Percentiles rank a stretch among this genome's conserved stretches.
phyloP scores from a whole-genome alignment of 2,329 filamentous ascomycete genomes.

The Capronia americana region DNA sequence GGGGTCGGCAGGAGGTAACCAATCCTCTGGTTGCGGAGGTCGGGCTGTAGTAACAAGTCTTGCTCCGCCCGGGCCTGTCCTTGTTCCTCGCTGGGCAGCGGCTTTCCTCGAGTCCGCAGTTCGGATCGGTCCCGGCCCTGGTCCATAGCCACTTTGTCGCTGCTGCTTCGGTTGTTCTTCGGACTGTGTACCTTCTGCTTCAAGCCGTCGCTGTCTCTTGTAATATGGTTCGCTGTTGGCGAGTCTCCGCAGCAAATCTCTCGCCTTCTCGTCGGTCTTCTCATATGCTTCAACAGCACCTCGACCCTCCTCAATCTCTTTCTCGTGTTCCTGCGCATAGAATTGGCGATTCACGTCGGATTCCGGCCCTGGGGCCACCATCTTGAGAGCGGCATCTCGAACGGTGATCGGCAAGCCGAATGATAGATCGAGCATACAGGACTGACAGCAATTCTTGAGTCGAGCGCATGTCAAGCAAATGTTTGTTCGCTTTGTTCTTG shows the following conservation, averaged over 20 bases:
- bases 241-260: constrained; percentile 81
- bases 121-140: constrained; percentile 66
- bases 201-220: constrained; percentile 80
- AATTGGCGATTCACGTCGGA: constrained; percentile 96
- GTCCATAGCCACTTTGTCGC: constrained; percentile 52
- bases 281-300: constrained; percentile 88
- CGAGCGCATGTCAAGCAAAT: constrained; percentile 97
- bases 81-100: constrained; percentile 48
- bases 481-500: constrained; percentile 89
- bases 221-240: constrained; percentile 96
- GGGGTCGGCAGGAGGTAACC: constrained; percentile 78
- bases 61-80: constrained; percentile 57
- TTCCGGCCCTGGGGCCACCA: constrained; percentile 91
- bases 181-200: constrained; percentile 57
- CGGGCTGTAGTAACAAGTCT: constrained; percentile 74
- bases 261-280: constrained; percentile 95
- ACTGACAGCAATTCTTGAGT: constrained; percentile 98
- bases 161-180: constrained; percentile 54
- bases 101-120: constrained; percentile 65
- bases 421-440: constrained; percentile 96
- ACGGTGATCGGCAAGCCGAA: constrained; percentile 95
- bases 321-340: constrained; percentile 96
- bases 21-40: constrained; percentile 83
- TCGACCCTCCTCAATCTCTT: constrained; percentile 89
- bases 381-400: constrained; percentile 94